phyloP scores from a whole-genome alignment of 306 rosid genomes.

The Vicia villosa region DNA sequence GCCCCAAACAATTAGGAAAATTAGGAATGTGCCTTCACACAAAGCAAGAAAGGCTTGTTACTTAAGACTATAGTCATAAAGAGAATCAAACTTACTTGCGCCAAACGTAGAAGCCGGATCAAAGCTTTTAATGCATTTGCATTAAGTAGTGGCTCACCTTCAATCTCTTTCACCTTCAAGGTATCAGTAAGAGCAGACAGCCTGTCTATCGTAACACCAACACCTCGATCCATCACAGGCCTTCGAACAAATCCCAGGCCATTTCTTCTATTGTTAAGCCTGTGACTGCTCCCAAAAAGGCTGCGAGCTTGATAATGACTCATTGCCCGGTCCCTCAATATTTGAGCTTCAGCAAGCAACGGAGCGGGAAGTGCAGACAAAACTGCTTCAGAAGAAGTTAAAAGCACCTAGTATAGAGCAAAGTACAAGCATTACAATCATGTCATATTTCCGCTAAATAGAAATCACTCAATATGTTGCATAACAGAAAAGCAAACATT shows the following conservation, averaged over 20 bases:
- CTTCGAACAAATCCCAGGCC: conserved; percentile 90
- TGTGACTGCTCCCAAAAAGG: conserved; percentile 76
- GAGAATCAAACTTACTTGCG: conserved; percentile 68
- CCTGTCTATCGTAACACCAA: conserved; percentile 85
- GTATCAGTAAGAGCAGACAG: conserved; percentile 73
- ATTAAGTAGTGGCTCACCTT: conserved; percentile 88
- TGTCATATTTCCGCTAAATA: conserved; percentile 22
- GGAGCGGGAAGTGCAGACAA: conserved; percentile 94
- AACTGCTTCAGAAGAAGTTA: conserved; percentile 98
- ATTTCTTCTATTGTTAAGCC: conserved; percentile 83
- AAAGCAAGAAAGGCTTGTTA: conserved; percentile 18
- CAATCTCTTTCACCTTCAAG: conserved; percentile 82
- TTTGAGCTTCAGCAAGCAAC: conserved; percentile 94
- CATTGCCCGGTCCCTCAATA: conserved; percentile 96
- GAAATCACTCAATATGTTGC: conserved; percentile 29
- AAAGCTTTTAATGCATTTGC: conserved; percentile 85
- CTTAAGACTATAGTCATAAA: conserved; percentile 30
- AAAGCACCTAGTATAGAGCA: conserved; percentile 67
- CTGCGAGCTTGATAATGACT: conserved; percentile 97
- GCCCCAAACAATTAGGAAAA: conserved; percentile 15
- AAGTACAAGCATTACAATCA: conserved; percentile 30
- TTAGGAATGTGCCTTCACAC: conserved; percentile 18
- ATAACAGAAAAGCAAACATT: conserved; percentile 30
- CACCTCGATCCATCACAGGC: conserved; percentile 93
- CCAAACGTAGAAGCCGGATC: conserved; percentile 87